Base-by-base conservation (phyloP, 345 rosid species). In the Aegle marmelos region DNA sequence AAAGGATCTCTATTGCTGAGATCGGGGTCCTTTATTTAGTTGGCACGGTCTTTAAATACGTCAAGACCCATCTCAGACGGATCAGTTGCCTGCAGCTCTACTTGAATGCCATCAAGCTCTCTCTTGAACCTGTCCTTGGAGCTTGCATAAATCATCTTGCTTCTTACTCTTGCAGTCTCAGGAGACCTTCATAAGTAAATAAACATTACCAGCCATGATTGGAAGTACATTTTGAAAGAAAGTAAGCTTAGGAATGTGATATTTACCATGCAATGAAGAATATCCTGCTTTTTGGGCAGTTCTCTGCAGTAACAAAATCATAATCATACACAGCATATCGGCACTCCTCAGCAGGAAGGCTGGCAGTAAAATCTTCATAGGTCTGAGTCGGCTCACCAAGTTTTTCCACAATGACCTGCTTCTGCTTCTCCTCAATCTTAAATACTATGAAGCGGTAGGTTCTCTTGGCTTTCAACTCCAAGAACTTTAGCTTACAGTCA, bases 71-170 rank as follows among this genome's bases (percentile, higher is more conserved):
- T 89, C 83, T 89, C 92, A 4, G 90, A 86, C 13, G 92, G 88
- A 81, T 89, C 90, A 1, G 92, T 89, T 22, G 92, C 92, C 79
- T 89, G 92, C 80, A 89, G 83, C 85, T 89, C 92, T 6, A 89
- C 71, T 62, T 89, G 92, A 79, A 89, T 86, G 2, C 92, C 90
- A 27, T 87, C 89, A 2, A 89, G 82, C 34, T 89, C 90, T 76
- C 91, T 85, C 89, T 89, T 89, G 50, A 45, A 45, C 50, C 50
- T 45, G 50, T 45, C 50, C 50, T 45, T 45, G 50, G 50, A 45
- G 50, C 91, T 89, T 11, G 91, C 91, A 72, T 89, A 89, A 75
- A 87, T 89, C 90, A 89, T 89, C 88, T 89, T 89, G 88, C 87
- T 89, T 78, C 92, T 83, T 73, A 87, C 90, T 82, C 77, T 83